A percentile compares a stretch with the other conserved stretches of the same genome.
Evolutionary conservation across 1,139 yeast genomes (phyloP).

Genomic region (Blastobotrys serpentis): DNA sequence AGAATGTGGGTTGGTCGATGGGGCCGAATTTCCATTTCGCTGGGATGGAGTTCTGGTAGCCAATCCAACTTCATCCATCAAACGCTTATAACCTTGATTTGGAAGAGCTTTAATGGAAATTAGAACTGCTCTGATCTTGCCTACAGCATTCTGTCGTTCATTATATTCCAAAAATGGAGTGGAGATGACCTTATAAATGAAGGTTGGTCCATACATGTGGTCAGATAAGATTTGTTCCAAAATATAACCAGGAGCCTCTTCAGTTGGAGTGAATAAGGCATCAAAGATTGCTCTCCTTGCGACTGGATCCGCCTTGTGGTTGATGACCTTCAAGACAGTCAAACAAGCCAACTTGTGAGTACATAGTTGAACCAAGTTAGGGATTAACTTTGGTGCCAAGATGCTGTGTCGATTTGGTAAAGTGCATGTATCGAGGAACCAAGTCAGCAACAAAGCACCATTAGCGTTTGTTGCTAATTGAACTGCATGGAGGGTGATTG

Average conservation of each 20-base stretch:
- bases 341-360: slow-evolving; percentile 85
- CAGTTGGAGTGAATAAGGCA: slow-evolving; percentile 49
- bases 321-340: slow-evolving; percentile 76
- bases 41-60: slow-evolving; percentile 26
- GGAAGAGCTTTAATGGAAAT: slow-evolving; percentile 57
- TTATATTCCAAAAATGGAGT: slow-evolving; percentile 38
- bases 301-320: slow-evolving; percentile 57
- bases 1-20: neutral
- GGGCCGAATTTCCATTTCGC: slow-evolving; percentile 13
- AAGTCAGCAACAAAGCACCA: slow-evolving; percentile 85
- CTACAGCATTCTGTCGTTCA: slow-evolving; percentile 56
- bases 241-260: slow-evolving; percentile 35
- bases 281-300: slow-evolving; percentile 64
- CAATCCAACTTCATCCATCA: slow-evolving; percentile 91
- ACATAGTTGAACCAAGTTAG: slow-evolving; percentile 64
- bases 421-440: slow-evolving; percentile 89
- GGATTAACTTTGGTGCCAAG: slow-evolving; percentile 58
- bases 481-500: slow-evolving; percentile 75
- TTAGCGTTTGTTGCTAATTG: slow-evolving; percentile 80
- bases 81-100: slow-evolving; percentile 74
- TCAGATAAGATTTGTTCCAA: slow-evolving; percentile 56
- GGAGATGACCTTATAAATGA: slow-evolving; percentile 67
- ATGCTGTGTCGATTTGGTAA: slow-evolving; percentile 57
- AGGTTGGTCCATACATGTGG: slow-evolving; percentile 76
- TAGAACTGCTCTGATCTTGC: slow-evolving; percentile 61